A percentile compares a stretch with the other conserved stretches of the same genome.
phyloP scores from a whole-genome alignment of 2,329 filamentous ascomycete genomes.

The Colletotrichum musicola region DNA sequence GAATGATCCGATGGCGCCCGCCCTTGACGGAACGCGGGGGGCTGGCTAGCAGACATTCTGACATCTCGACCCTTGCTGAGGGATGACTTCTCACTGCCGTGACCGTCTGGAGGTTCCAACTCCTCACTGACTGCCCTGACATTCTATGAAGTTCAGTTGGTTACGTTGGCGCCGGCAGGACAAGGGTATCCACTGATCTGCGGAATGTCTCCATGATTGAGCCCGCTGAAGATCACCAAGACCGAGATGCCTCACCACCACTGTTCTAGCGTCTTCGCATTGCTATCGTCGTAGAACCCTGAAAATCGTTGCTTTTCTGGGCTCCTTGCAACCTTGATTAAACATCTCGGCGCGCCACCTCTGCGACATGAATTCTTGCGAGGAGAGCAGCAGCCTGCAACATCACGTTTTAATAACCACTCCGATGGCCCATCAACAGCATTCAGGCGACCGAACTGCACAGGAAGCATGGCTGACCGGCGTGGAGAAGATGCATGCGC shows the following conservation, averaged over 20 bases:
- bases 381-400: too few species aligned
- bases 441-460: neutral
- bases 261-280: neutral
- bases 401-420: neutral
- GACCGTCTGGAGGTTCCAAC: too few species aligned
- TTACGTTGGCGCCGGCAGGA: neutral
- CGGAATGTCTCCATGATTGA: constrained; percentile 18
- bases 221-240: constrained; percentile 28
- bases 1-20: constrained; percentile 15
- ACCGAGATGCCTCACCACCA: neutral
- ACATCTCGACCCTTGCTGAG: constrained; percentile 9
- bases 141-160: neutral
- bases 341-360: neutral
- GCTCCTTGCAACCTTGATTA: neutral
- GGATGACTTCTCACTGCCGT: neutral
- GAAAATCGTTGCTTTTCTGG: neutral
- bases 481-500: neutral
- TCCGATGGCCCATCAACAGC: neutral
- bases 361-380: too few species aligned
- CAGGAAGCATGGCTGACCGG: neutral
- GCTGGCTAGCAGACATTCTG: constrained; percentile 18
- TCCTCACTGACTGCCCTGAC: neutral
- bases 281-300: neutral
- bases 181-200: constrained; percentile 31
- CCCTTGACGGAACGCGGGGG: constrained; percentile 32